Evolutionary conservation across 345 rosid genomes (phyloP).

Genomic region (Aegle marmelos): DNA sequence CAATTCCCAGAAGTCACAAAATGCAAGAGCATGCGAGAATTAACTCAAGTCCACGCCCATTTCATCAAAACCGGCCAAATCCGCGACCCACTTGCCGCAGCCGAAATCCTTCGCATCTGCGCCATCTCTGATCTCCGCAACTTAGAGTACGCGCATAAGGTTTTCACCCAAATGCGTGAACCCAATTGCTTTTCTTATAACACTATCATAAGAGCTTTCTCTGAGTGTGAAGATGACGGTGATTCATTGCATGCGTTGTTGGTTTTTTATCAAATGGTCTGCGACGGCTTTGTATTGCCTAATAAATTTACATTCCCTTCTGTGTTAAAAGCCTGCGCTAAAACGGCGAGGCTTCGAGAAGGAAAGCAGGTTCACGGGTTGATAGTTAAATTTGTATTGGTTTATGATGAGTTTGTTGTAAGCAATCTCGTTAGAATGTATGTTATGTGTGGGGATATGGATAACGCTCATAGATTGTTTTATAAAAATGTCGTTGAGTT

Average conservation of each 20-base stretch:
- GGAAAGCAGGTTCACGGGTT: slow-evolving; percentile 66
- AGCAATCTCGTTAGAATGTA: slow-evolving; percentile 73
- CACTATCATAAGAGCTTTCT: slow-evolving; percentile 61
- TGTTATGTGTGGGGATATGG: slow-evolving; percentile 55
- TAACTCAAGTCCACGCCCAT: slow-evolving; percentile 61
- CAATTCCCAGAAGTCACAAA: slow-evolving; percentile 52
- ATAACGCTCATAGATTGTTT: slow-evolving; percentile 45
- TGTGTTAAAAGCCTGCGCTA: slow-evolving; percentile 59
- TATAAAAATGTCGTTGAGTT: slow-evolving; percentile 19
- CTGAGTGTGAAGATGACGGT: slow-evolving; percentile 34
- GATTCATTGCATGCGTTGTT: slow-evolving; percentile 33
- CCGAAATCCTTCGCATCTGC: slow-evolving; percentile 54
- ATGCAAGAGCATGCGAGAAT: slow-evolving; percentile 45
- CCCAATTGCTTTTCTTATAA: slow-evolving; percentile 83
- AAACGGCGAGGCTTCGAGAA: slow-evolving; percentile 38
- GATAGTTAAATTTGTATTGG: slow-evolving; percentile 50
- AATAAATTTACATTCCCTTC: slow-evolving; percentile 67
- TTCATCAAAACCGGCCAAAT: slow-evolving; percentile 62
- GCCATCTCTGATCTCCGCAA: slow-evolving; percentile 44
- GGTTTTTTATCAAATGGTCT: slow-evolving; percentile 46
- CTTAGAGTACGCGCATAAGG: slow-evolving; percentile 40
- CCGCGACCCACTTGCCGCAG: slow-evolving; percentile 64
- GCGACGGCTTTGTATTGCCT: slow-evolving; percentile 43
- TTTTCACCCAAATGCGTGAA: slow-evolving; percentile 45
- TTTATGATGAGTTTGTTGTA: slow-evolving; percentile 54